These are phyloP conservation scores for Tricholomella constricta DNA, from an alignment of 768 basidiomycete species.

Conservation along the genomic window DNA sequence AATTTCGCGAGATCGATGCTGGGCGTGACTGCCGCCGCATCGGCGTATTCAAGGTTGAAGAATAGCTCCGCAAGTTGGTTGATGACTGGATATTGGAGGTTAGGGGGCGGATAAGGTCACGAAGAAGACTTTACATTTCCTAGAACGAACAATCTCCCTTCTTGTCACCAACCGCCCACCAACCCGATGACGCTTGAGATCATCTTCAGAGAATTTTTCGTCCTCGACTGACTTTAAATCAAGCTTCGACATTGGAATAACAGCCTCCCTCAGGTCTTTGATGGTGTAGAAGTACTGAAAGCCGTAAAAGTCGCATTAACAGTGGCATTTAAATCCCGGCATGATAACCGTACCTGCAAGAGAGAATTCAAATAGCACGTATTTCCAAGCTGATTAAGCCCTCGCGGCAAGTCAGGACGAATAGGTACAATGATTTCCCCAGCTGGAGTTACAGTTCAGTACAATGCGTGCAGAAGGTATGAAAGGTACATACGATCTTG, in stretches of 20 bases:
- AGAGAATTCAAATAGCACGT: conserved; percentile 87
- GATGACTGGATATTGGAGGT: conserved; percentile 57
- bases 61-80: conserved; percentile 79
- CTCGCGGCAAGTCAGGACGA: conserved; percentile 74
- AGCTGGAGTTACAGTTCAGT: conserved; percentile 41
- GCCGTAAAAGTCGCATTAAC: background rate
- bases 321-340: background rate
- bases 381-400: conserved; percentile 86
- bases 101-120: conserved; percentile 10
- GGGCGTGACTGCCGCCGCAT: conserved; percentile 73
- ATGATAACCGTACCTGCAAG: conserved; percentile 51
- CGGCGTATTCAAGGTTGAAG: conserved; percentile 68
- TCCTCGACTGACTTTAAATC: conserved; percentile 61
- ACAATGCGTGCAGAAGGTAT: background rate
- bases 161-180: conserved; percentile 83
- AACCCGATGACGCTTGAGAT: conserved; percentile 81
- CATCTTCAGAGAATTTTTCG: conserved; percentile 77
- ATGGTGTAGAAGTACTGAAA: conserved; percentile 96
- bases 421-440: conserved; percentile 59
- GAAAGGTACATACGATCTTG: conserved; percentile 64
- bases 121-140: conserved; percentile 63
- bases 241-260: conserved; percentile 58
- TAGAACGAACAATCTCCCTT: conserved; percentile 80
- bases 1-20: conserved; percentile 87
- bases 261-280: conserved; percentile 79